Evolutionary conservation across 306 rosid genomes (phyloP), one percentile per base, ranked within the genome.

Genomic region (Vigna radiata): DNA sequence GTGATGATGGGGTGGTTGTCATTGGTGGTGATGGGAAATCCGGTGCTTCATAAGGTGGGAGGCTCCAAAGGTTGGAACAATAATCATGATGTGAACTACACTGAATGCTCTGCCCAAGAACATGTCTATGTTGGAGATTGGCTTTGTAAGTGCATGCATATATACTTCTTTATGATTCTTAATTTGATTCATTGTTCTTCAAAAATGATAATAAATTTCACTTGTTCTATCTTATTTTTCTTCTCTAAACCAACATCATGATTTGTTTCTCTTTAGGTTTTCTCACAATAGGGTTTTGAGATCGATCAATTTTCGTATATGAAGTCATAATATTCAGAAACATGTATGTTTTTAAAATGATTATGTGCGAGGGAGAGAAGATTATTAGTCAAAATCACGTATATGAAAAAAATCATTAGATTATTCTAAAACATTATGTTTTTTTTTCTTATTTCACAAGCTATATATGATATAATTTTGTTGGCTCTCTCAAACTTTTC

Each of bases 121-220:
- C 79, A 65, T 39, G 17, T 91, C 47, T 53, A 65, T 72, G 84
- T 88, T 50, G 90, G 85, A n/a, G 98, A 93, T 79, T 93, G 98
- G 98, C 93, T 93, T 8, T 3, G 98, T 93, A 84, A 77, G 90
- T 59, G 4, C 37, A 12, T 82, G 1, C 39, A 36, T 31, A 0
- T 17, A 15, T 1, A 19, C 6, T 10, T 19, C 5, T 60, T 12
- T 55, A 3, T 55, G 15, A 12, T 56, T 23, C 19, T 21, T 36
- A 36, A 19, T 49, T 64, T 41, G 1, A 39, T 66, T 2, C 2
- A 16, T 2, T 3, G 0, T 53, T 53, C 18, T 18, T 49, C 12
- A 60, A 36, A 27, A 60, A 6, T 23, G 4, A 17, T 66, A 6
- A 19, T 39, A 6, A 21, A 2, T 5, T 36, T 36, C 39, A 36